These are phyloP conservation scores for Carex scoparia DNA, from an alignment of 176 grass and related monocot species.

Conservation along the genomic window DNA sequence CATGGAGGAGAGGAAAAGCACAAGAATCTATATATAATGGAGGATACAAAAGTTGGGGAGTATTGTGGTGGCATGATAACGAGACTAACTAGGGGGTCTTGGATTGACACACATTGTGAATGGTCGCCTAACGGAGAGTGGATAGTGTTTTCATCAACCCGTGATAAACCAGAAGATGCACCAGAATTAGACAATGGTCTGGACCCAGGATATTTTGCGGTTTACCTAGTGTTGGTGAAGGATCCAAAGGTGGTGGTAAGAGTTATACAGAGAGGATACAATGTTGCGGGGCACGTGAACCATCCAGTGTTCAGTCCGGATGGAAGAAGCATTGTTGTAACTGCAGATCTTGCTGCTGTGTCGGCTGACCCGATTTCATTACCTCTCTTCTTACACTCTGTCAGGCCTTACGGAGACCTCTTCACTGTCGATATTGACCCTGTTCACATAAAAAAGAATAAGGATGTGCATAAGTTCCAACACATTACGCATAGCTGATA, in stretches of 20 bases:
- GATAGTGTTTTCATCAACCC: conserved; percentile 19
- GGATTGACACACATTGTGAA: conserved; percentile 14
- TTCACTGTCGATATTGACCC: too few relatives aligned
- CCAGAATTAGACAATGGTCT: background rate
- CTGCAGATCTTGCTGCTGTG: too few relatives aligned
- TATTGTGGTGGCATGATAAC: background rate
- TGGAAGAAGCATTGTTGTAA: conserved; percentile 18
- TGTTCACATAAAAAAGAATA: too few relatives aligned
- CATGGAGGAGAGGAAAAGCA: background rate
- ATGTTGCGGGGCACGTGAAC: conserved; percentile 32
- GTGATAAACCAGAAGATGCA: background rate
- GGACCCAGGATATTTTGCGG: background rate
- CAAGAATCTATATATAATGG: conserved; percentile 26
- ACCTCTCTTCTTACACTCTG: too few relatives aligned
- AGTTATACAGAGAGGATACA: conserved; percentile 17
- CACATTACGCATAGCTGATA: too few relatives aligned
- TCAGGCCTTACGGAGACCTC: too few relatives aligned
- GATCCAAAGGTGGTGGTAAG: background rate
- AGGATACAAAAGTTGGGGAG: background rate
- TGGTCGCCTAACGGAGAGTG: conserved; percentile 10
- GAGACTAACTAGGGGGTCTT: background rate
- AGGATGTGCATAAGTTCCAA: too few relatives aligned
- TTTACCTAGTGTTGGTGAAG: background rate
- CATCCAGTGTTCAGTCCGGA: conserved; percentile 41
- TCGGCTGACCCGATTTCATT: too few relatives aligned